Evolutionary conservation across 2,329 filamentous ascomycete species (phyloP).

Genomic region (Cryphonectria parasitica): DNA sequence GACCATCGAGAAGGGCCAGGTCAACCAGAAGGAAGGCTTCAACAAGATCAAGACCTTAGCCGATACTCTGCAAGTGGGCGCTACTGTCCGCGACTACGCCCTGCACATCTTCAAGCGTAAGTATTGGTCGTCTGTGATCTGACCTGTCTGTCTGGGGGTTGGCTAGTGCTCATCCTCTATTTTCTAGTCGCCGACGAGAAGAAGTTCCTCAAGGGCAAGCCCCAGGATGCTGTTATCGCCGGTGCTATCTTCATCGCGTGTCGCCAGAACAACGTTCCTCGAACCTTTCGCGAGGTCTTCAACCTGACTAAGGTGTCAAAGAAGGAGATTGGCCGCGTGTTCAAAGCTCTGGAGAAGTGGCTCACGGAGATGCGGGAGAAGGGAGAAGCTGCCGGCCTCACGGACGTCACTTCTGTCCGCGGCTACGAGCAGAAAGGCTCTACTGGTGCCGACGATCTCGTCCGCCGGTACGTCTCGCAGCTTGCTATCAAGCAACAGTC

Average conservation of each 20-base stretch:
- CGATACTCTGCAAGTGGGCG: constrained; percentile 80
- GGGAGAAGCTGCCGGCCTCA: constrained; percentile 54
- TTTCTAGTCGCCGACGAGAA: constrained; percentile 75
- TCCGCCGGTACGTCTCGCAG: constrained; percentile 85
- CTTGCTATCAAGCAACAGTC: constrained; percentile 74
- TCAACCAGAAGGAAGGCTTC: constrained; percentile 69
- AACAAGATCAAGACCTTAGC: constrained; percentile 88
- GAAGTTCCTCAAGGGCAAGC: constrained; percentile 93
- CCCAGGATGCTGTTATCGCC: constrained; percentile 89
- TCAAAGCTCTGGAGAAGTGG: constrained; percentile 91
- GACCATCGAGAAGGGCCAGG: constrained; percentile 39
- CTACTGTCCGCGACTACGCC: constrained; percentile 82
- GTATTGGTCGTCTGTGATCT: constrained; percentile 2
- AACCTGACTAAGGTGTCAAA: constrained; percentile 91
- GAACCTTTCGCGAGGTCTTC: constrained; percentile 94
- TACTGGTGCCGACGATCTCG: constrained; percentile 82
- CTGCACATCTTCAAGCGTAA: constrained; percentile 87
- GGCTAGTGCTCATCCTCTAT: neutral
- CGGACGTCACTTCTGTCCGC: constrained; percentile 61
- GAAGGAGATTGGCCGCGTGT: constrained; percentile 95
- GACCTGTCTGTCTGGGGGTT: neutral
- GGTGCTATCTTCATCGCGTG: constrained; percentile 98
- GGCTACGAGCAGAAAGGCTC: constrained; percentile 75
- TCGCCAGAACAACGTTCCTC: constrained; percentile 81
- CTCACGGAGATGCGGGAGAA: constrained; percentile 74